These are phyloP conservation scores for Acer negundo DNA, from an alignment of 345 rosid species.

Conservation along the genomic window DNA sequence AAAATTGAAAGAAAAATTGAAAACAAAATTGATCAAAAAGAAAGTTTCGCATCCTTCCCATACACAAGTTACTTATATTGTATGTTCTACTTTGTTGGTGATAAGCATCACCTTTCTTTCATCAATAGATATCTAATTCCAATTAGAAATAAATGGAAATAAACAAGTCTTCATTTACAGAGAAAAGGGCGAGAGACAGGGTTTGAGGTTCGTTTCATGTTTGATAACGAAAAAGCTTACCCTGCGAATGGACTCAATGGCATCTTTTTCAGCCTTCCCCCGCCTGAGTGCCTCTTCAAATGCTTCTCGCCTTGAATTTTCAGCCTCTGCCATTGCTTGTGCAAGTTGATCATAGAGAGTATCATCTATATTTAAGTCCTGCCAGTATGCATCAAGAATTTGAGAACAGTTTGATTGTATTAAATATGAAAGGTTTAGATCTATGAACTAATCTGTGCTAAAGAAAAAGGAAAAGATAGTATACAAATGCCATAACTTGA, in stretches of 20 bases:
- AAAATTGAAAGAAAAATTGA: no score
- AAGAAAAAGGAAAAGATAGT: constrained; percentile 7
- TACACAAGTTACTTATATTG: neutral
- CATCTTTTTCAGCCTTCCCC: constrained; percentile 68
- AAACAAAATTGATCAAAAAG: neutral
- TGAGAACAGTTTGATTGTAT: constrained; percentile 7
- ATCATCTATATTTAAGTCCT: constrained; percentile 63
- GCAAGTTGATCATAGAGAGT: constrained; percentile 51
- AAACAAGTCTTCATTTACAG: neutral
- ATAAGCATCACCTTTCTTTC: neutral
- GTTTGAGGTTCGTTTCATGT: neutral
- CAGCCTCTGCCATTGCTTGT: constrained; percentile 60
- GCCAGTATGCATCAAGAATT: constrained; percentile 35
- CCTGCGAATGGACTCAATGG: constrained; percentile 66
- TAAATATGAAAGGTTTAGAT: constrained; percentile 19
- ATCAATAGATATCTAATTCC: constrained; percentile 1
- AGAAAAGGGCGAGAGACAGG: neutral
- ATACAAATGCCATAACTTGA: neutral
- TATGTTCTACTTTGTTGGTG: neutral
- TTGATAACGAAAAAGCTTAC: constrained; percentile 32
- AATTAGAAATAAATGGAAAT: neutral
- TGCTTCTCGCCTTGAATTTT: constrained; percentile 60
- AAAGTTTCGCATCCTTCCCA: neutral
- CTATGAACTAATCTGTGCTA: neutral
- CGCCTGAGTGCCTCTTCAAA: constrained; percentile 60